These are phyloP conservation scores for Discostella stelligera DNA, from an alignment of 352 stramenopile genomes.

Conservation along the genomic window DNA sequence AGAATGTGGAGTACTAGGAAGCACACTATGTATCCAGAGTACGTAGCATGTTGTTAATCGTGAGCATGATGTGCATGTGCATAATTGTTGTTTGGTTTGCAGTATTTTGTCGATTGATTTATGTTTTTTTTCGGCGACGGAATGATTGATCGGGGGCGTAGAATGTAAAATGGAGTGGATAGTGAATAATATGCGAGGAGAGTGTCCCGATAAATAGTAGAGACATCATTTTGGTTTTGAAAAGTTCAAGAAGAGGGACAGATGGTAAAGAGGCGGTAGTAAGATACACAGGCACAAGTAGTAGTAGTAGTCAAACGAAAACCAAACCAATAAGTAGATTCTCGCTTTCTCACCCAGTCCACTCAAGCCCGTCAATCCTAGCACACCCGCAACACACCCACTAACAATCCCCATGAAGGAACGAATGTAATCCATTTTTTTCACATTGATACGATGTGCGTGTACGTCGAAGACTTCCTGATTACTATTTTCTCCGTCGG, in stretches of 20 bases:
- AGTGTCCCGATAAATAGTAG: too few species aligned
- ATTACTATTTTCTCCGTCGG: slow-evolving; percentile 1
- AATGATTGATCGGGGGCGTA: too few species aligned
- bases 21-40: slow-evolving; percentile 35
- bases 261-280: too few species aligned
- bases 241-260: too few species aligned
- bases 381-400: slow-evolving; percentile 73
- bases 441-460: slow-evolving; percentile 59
- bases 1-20: slow-evolving; percentile 63
- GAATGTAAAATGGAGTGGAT: too few species aligned
- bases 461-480: slow-evolving; percentile 74
- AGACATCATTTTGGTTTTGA: too few species aligned
- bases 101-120: too few species aligned
- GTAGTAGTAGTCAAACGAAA: too few species aligned
- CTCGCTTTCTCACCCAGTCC: slow-evolving; percentile 76
- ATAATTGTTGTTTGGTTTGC: neutral
- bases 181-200: too few species aligned
- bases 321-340: too few species aligned
- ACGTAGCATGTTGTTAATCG: neutral
- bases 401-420: slow-evolving; percentile 79
- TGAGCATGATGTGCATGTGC: neutral
- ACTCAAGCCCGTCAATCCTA: slow-evolving; percentile 64
- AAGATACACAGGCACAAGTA: too few species aligned
- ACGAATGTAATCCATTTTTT: slow-evolving; percentile 71
- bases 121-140: too few species aligned